Conservation (phyloP, 2,329 filamentous ascomycete genomes). For the Aureobasidium zeae region DNA sequence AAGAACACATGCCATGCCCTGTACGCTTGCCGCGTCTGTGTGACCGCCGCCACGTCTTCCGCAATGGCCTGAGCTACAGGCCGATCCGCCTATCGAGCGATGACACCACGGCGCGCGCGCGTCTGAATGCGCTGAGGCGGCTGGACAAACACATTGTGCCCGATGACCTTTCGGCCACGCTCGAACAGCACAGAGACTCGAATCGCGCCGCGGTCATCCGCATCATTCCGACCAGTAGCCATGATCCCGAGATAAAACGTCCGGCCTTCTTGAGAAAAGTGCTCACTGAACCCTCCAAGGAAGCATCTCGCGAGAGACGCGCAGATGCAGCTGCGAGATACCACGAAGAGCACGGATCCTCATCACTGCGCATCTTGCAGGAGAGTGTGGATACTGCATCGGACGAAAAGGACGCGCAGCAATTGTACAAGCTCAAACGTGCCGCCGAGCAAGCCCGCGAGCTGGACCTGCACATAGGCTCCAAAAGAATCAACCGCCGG, state of each 20-base stretch:
- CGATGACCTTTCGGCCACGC: constrained; percentile 14
- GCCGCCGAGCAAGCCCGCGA: background rate
- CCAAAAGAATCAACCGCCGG: background rate
- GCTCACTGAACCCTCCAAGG: background rate
- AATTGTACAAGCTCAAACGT: background rate
- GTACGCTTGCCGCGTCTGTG: constrained; percentile 2
- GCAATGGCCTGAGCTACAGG: constrained; percentile 1
- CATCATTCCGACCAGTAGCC: background rate
- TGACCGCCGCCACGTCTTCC: constrained; percentile 7
- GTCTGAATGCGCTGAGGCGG: background rate
- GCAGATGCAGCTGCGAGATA: background rate
- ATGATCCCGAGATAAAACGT: background rate
- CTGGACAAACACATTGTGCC: constrained; percentile 4
- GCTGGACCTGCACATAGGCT: background rate
- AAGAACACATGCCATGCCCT: constrained; percentile 16
- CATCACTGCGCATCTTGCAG: too few relatives aligned
- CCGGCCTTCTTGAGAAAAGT: constrained; percentile 3
- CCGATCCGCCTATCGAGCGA: background rate
- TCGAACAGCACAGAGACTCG: constrained; percentile 12
- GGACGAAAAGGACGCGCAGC: background rate
- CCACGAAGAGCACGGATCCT: background rate
- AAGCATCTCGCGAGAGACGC: background rate
- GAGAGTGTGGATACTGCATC: background rate
- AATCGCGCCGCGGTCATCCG: constrained; percentile 11
- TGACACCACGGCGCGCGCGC: background rate